Conservation (phyloP, 345 rosid genomes). For the Syzygium grande region DNA sequence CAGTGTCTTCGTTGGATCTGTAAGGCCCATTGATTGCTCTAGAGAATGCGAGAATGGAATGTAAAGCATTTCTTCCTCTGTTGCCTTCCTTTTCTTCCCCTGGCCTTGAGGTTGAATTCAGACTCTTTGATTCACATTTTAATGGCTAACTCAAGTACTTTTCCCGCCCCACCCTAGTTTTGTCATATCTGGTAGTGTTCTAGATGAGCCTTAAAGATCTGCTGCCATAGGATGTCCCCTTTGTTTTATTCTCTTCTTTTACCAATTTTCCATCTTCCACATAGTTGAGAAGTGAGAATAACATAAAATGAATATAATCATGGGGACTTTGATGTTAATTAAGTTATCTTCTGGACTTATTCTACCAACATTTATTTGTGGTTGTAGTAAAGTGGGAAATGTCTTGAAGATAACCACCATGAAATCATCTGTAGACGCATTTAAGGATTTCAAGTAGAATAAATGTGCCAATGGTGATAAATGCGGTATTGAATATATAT, state of each 20-base stretch:
- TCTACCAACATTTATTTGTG: background rate
- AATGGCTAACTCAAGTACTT: background rate
- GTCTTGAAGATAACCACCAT: background rate
- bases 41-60: background rate
- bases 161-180: background rate
- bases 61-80: background rate
- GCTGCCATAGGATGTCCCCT: background rate
- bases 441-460: background rate
- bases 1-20: background rate
- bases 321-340: background rate
- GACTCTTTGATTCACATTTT: background rate
- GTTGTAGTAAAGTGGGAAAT: background rate
- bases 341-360: background rate
- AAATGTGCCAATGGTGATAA: background rate
- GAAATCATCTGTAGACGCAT: background rate
- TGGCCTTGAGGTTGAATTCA: background rate
- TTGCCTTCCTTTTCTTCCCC: background rate
- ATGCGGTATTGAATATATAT: background rate
- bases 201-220: background rate
- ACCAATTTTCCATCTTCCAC: background rate
- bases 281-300: background rate
- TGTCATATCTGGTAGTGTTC: background rate
- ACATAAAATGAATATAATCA: background rate
- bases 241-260: background rate
- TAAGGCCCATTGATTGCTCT: background rate